Conservation (phyloP, 2,329 filamentous ascomycete species). For the Aspergillus uvarum region DNA sequence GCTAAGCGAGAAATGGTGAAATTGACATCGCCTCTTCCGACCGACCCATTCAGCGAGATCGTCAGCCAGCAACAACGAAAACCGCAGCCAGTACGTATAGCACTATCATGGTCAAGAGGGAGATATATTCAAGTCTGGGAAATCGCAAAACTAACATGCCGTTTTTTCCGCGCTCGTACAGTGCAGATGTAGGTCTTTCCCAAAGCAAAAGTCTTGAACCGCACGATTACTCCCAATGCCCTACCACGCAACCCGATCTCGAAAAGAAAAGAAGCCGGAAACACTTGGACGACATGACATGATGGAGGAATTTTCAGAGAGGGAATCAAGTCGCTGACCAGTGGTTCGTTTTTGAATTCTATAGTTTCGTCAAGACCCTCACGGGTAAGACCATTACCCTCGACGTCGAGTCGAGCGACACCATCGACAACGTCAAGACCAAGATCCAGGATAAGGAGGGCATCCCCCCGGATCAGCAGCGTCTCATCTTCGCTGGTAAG, state of each 20-base stretch:
- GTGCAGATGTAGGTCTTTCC: conserved; percentile 81
- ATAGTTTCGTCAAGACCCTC: conserved; percentile 99
- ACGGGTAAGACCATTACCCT: conserved; percentile 99
- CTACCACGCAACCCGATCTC: neutral
- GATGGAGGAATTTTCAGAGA: neutral
- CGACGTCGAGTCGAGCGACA: conserved; percentile 98
- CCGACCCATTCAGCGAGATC: conserved; percentile 38
- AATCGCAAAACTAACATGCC: conserved; percentile 48
- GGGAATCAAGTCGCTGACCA: conserved; percentile 25
- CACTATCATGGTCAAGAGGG: conserved; percentile 14
- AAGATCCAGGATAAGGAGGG: conserved; percentile 99
- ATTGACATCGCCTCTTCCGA: conserved; percentile 39
- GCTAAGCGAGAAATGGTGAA: conserved; percentile 47
- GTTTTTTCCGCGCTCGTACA: conserved; percentile 46
- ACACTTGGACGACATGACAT: neutral
- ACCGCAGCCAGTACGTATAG: conserved; percentile 49
- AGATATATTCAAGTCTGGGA: conserved; percentile 16
- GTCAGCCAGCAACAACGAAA: conserved; percentile 46
- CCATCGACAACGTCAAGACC: conserved; percentile 99
- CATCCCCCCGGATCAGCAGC: conserved; percentile 96
- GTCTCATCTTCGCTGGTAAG: conserved; percentile 98
- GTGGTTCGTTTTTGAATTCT: conserved; percentile 26
- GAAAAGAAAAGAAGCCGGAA: conserved; percentile 9
- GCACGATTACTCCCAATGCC: conserved; percentile 4
- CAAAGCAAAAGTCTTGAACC: conserved; percentile 24